Evolutionary conservation across 1,284 basidiomycete species (phyloP), one percentile per base, ranked within the genome.

Genomic region (Exobasidium rhododendri): DNA sequence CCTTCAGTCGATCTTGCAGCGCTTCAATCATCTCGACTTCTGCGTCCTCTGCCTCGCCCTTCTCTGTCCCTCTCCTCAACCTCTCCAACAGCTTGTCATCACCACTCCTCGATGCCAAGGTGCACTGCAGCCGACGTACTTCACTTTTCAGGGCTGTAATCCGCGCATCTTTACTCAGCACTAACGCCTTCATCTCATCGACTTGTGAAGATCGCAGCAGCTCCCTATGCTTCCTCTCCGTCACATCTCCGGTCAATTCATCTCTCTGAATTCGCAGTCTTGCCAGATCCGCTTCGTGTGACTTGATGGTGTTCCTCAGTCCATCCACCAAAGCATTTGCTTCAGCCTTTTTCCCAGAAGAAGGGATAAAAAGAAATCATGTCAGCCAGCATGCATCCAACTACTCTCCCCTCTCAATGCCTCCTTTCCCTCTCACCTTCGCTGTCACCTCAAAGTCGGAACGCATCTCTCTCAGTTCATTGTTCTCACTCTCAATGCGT

Each of bases 131-230:
- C 31, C 94, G 84, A 51, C 83, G 84, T 17, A 91, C 83, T 80
- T 97, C 91, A 1, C 88, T 89, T 60, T 86, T 82, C 44, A 97
- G 80, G 24, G 87, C 85, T 4, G 81, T 81, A 54, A 97, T 87
- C 26, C 92, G 88, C 68, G 90, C 89, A 85, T 91, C 76, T 53
- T 77, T 76, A 26, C 65, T 64, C 51, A 67, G 67, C 30, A 76
- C 65, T 43, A 79, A 59, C 35, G 69, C 65, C 62, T 74, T 75
- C 65, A 74, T 71, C 61, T 79, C 77, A 28, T 77, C 74, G 52
- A 73, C 67, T 60, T 77, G 72, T 7, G 64, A 64, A 31, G 73
- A 72, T 59, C 71, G 70, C 63, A 78, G 70, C 35, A 65, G 61
- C 49, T 78, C 77, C 53, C 73, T 69, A 32, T 67, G 62, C 24